A percentile compares a stretch with the other conserved stretches of the same genome.
Evolutionary conservation across 73 alveolate species (phyloP).

Genomic region (Paramecium sonneborni): DNA sequence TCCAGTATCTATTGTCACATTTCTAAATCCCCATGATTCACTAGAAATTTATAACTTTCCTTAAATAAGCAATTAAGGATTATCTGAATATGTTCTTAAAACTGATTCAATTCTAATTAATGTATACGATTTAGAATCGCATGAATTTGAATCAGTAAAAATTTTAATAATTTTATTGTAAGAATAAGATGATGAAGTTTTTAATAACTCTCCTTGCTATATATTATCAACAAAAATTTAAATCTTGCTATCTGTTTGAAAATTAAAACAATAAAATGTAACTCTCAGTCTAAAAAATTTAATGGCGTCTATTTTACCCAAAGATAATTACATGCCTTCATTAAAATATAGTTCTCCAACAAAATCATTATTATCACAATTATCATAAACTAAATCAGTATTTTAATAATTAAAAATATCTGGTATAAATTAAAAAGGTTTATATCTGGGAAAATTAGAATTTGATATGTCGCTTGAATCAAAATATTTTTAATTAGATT

Average conservation of each 20-base stretch:
- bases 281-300: neutral
- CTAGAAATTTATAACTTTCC: neutral
- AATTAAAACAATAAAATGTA: neutral
- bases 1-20: neutral
- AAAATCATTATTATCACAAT: neutral
- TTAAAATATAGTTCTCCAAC: neutral
- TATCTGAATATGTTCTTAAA: neutral
- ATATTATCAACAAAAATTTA: too few relatives aligned
- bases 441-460: neutral
- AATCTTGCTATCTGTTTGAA: neutral
- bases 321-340: neutral
- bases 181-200: too few relatives aligned
- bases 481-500: neutral
- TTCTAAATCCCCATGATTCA: neutral
- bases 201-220: too few relatives aligned
- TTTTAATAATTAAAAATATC: neutral
- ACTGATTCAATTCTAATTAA: neutral
- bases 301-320: neutral
- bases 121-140: neutral
- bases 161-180: too few relatives aligned
- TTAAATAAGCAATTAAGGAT: neutral
- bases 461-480: neutral
- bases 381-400: neutral
- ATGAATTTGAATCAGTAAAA: too few relatives aligned
- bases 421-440: neutral